A percentile compares a stretch with the other conserved stretches of the same genome.
phyloP scores from a whole-genome alignment of 139 green algal species.

The Astrephomene gubernaculifera region DNA sequence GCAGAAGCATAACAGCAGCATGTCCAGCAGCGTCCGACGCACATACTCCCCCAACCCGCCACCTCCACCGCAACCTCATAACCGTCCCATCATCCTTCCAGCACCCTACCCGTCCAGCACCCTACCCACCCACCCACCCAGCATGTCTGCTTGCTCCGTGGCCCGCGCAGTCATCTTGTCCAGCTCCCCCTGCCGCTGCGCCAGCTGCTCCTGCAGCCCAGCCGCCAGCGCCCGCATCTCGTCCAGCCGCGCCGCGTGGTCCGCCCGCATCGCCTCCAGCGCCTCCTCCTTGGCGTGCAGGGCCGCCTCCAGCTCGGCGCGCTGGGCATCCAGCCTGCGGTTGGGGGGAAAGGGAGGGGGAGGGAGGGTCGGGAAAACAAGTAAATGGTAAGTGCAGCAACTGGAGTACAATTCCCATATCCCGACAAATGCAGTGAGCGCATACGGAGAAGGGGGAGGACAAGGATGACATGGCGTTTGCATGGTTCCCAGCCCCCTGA shows the following conservation, averaged over 20 bases:
- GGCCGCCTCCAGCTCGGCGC: background rate
- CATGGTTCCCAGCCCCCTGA: no score
- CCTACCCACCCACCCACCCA: slow-evolving; percentile 9
- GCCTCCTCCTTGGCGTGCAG: background rate
- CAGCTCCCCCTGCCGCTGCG: slow-evolving; percentile 5
- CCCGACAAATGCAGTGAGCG: no score
- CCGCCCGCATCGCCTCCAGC: background rate
- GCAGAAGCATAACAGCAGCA: no score
- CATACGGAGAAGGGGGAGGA: no score
- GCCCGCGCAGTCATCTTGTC: slow-evolving; percentile 9
- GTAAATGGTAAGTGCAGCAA: no score
- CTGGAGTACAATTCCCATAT: no score
- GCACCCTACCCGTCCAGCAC: background rate
- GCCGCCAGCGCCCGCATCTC: slow-evolving; percentile 9
- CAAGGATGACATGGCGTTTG: no score
- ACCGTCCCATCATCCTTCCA: background rate
- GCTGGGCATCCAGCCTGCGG: slow-evolving; percentile 2
- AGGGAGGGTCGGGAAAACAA: background rate
- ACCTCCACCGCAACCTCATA: no score
- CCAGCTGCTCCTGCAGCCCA: background rate
- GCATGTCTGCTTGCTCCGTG: slow-evolving; percentile 17
- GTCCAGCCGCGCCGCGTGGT: slow-evolving; percentile 10
- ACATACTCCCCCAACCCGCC: no score
- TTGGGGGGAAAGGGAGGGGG: background rate
- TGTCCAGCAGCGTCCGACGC: no score